Percentiles rank a stretch among this genome's conserved stretches.
Conservation (phyloP, 306 rosid species). For the Inga laurina region DNA sequence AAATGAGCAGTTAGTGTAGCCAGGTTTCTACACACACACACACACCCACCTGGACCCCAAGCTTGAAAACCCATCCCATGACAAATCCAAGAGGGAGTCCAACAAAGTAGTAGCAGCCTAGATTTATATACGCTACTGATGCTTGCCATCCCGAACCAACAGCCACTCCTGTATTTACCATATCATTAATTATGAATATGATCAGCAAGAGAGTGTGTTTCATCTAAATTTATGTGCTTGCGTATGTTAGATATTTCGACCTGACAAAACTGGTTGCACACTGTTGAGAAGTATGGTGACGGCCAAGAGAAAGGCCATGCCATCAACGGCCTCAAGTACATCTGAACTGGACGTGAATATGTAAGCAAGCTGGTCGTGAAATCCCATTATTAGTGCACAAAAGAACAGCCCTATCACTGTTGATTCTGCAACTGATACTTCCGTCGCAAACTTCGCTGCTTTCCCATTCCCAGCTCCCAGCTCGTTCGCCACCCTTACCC, state of each 20-base stretch:
- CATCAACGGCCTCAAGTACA: constrained; percentile 52
- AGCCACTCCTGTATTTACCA: constrained; percentile 52
- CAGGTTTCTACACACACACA: neutral
- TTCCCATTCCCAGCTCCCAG: constrained; percentile 72
- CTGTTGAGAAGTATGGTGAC: constrained; percentile 66
- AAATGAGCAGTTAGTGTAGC: neutral
- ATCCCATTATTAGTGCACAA: constrained; percentile 40
- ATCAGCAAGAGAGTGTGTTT: neutral
- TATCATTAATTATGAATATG: neutral
- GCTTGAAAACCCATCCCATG: constrained; percentile 54
- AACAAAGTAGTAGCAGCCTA: constrained; percentile 56
- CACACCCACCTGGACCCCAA: constrained; percentile 35
- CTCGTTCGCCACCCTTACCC: constrained; percentile 80
- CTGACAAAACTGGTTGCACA: constrained; percentile 69
- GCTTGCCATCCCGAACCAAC: constrained; percentile 80
- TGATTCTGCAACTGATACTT: constrained; percentile 53
- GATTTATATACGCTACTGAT: constrained; percentile 54
- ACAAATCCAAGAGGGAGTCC: constrained; percentile 58
- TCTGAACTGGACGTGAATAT: constrained; percentile 54
- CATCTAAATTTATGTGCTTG: neutral
- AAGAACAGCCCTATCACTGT: constrained; percentile 48
- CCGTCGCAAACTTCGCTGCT: constrained; percentile 64
- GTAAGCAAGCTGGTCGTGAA: constrained; percentile 46
- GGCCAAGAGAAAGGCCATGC: constrained; percentile 52
- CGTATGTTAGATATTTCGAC: constrained; percentile 16